Conservation (phyloP, 2,329 filamentous ascomycete genomes). For the Clarireedia sp. region DNA sequence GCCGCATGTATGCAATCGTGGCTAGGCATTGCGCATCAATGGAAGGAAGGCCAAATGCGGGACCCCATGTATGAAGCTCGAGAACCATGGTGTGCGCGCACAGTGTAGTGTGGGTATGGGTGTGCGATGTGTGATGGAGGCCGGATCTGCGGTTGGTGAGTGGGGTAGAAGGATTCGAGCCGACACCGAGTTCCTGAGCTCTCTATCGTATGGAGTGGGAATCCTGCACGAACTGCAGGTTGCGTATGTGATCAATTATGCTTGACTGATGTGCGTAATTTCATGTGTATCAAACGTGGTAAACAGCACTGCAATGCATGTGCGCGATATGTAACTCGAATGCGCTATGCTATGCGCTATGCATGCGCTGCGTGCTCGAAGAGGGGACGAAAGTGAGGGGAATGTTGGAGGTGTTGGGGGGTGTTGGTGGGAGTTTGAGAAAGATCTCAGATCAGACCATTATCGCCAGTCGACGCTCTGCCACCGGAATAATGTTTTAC, state of each 20-base stretch:
- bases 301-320: neutral
- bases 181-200: neutral
- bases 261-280: slow-evolving; percentile 6
- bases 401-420: too few species aligned
- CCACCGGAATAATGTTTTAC: neutral
- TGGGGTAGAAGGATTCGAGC: neutral
- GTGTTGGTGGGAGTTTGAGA: too few species aligned
- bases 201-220: neutral
- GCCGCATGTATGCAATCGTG: slow-evolving; percentile 66
- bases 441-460: too few species aligned
- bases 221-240: slow-evolving; percentile 3
- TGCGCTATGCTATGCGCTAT: neutral
- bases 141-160: neutral
- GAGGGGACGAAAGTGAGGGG: too few species aligned
- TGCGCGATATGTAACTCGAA: neutral
- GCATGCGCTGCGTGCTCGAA: too few species aligned
- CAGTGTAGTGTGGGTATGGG: neutral
- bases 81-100: slow-evolving; percentile 36
- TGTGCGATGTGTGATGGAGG: neutral
- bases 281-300: neutral
- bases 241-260: neutral
- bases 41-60: slow-evolving; percentile 80
- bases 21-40: slow-evolving; percentile 89
- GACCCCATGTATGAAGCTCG: slow-evolving; percentile 83
- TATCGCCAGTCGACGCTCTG: too few species aligned